phyloP scores from a whole-genome alignment of 371 early-diverging fungal species.

The Capillidium heterosporum region DNA sequence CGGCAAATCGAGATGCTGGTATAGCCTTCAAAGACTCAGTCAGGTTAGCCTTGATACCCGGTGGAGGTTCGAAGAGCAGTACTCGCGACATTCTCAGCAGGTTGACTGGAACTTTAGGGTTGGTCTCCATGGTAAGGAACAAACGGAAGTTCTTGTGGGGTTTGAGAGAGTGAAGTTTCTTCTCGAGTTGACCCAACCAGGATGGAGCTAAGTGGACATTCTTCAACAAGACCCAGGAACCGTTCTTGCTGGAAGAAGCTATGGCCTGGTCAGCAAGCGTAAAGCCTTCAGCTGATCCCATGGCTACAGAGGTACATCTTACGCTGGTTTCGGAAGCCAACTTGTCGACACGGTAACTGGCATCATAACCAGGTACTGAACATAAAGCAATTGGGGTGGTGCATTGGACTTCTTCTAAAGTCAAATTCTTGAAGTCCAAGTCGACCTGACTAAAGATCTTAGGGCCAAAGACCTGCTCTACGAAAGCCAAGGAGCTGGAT shows the following conservation, averaged over 20 bases:
- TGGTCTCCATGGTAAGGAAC: conserved; percentile 94
- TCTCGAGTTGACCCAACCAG: conserved; percentile 92
- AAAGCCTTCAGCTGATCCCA: conserved; percentile 94
- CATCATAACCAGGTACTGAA: conserved; percentile 90
- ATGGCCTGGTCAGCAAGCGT: conserved; percentile 83
- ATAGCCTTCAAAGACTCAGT: conserved; percentile 62
- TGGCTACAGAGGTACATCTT: conserved; percentile 70
- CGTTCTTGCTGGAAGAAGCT: conserved; percentile 56
- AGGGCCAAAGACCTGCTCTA: conserved; percentile 55
- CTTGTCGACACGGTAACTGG: conserved; percentile 84
- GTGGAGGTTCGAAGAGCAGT: conserved; percentile 89
- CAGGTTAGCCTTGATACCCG: conserved; percentile 89
- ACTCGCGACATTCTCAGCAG: conserved; percentile 78
- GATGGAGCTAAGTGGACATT: conserved; percentile 89
- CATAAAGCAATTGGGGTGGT: conserved; percentile 79
- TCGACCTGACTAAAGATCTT: conserved; percentile 38
- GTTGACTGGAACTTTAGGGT: conserved; percentile 87
- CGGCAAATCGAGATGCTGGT: conserved; percentile 27
- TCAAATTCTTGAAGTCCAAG: conserved; percentile 48
- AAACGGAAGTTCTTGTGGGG: conserved; percentile 72
- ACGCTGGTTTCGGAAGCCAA: conserved; percentile 51
- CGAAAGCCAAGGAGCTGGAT: conserved; percentile 50
- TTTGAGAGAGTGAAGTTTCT: conserved; percentile 72
- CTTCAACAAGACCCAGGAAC: conserved; percentile 92
- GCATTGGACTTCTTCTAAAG: conserved; percentile 48